A percentile compares a stretch with the other conserved stretches of the same genome.
Evolutionary conservation across 371 early-diverging fungal species (phyloP).

Genomic region (Mycotypha africana): DNA sequence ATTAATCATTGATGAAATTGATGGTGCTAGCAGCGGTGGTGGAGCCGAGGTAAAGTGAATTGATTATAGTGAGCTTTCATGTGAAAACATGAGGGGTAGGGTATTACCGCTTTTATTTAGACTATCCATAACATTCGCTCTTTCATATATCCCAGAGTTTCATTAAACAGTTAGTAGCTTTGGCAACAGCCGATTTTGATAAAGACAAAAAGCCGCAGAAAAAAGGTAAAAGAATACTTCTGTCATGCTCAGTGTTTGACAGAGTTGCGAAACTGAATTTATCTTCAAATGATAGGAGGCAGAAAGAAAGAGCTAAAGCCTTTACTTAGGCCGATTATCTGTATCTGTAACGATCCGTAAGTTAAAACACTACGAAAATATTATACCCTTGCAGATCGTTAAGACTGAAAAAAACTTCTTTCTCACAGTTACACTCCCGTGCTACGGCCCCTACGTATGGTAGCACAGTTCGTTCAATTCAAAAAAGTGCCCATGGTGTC

Average conservation of each 20-base stretch:
- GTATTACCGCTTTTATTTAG: too few species aligned
- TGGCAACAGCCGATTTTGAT: constrained; percentile 29
- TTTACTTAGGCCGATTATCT: constrained; percentile 90
- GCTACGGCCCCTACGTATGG: constrained; percentile 74
- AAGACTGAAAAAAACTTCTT: background rate
- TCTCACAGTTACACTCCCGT: constrained; percentile 74
- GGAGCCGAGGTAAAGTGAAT: constrained; percentile 4
- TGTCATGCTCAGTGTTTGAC: background rate
- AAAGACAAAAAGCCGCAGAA: constrained; percentile 26
- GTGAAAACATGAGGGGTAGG: too few species aligned
- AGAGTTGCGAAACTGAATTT: too few species aligned
- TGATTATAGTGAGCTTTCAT: background rate
- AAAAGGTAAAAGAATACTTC: constrained; percentile 2
- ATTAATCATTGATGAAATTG: constrained; percentile 95
- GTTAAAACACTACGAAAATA: constrained; percentile 4
- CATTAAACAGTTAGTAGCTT: constrained; percentile 60
- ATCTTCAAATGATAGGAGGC: constrained; percentile 2
- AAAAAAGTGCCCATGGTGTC: constrained; percentile 59
- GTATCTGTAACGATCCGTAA: constrained; percentile 96
- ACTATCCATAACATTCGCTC: too few species aligned
- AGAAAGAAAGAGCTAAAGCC: constrained; percentile 29
- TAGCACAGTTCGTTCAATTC: constrained; percentile 72
- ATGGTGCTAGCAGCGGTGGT: constrained; percentile 80
- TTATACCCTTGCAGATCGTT: too few species aligned
- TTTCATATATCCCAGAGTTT: constrained; percentile 59